Base-by-base conservation (phyloP, 2,329 filamentous ascomycete genomes). In the Neonectria magnoliae region DNA sequence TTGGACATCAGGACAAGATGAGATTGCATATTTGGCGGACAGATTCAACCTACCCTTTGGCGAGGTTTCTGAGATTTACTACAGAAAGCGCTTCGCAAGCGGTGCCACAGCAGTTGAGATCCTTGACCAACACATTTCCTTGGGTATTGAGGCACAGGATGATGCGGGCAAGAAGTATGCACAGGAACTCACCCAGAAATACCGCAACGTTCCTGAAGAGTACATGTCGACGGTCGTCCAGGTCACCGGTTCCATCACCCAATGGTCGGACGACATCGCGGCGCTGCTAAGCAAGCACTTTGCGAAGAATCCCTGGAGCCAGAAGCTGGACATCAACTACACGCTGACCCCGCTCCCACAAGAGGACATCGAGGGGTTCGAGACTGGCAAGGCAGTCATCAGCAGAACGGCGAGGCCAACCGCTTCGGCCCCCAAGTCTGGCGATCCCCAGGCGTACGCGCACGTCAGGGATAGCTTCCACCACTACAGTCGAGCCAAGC, bases 1-100 rank as follows among this genome's bases (percentile, higher is more conserved):
- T 6, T 45, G 20, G 52, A 8, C 29, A 20, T 51, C 52, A 78
- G 80, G 74, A 4, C 74, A 77, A 57, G 79, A 81, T 36, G 80
- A 83, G 31, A 80, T 85, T 33, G 69, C 76, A 5, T 83, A 81
- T 66, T 73, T 86, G 27, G 81, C 82, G 16, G 79, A 84, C 48
- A 77, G 79, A 47, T 77, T 85, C 10, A 76, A 79, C 48, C 71
- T 83, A 33, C 76, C 80, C 0, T 77, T 77, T 25, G 78, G 78
- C 4, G 79, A 83, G 29, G 80, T 84, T 5, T 77, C 76, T 2
- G 73, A 73, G 10, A 78, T 81, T 16, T 86, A 83, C 65, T 71
- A 76, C 25, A 76, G 77, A 7, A 78, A 78, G 31, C 71, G 75
- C 25, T 76, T 72, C 47, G 84, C 82, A 0, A 76, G 76, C 36